Conservation (phyloP, 2,329 filamentous ascomycete genomes). For the Colletotrichum sp. region DNA sequence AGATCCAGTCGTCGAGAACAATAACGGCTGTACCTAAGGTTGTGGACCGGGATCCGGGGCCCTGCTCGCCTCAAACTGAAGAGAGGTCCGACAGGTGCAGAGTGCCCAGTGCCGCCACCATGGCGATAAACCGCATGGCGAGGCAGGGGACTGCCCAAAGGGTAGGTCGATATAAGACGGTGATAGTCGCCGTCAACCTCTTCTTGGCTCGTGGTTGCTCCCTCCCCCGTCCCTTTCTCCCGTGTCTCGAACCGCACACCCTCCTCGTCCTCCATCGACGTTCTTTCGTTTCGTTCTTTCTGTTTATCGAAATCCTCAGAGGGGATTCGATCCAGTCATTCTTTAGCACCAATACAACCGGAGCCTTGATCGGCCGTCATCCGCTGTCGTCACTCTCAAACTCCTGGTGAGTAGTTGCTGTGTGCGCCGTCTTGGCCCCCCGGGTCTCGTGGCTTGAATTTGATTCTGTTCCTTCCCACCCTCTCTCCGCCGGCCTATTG, state of each 20-base stretch:
- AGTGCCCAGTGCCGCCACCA: slow-evolving; percentile 9
- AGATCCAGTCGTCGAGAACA: slow-evolving; percentile 10
- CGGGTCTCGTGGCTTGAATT: slow-evolving; percentile 11
- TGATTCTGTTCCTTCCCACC: neutral
- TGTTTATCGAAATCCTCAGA: neutral
- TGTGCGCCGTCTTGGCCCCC: neutral
- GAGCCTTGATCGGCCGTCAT: slow-evolving; percentile 16
- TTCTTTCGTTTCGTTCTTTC: slow-evolving; percentile 14
- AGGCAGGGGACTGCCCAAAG: slow-evolving; percentile 14
- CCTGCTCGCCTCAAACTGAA: slow-evolving; percentile 8
- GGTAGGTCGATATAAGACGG: slow-evolving; percentile 22
- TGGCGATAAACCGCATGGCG: slow-evolving; percentile 9
- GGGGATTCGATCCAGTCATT: slow-evolving; percentile 6
- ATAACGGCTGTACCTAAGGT: neutral
- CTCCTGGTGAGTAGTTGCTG: slow-evolving; percentile 5
- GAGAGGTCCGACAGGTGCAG: slow-evolving; percentile 1
- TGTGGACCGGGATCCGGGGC: slow-evolving; percentile 6
- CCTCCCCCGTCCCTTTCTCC: neutral
- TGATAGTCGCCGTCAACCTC: slow-evolving; percentile 14
- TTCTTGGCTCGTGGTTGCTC: neutral
- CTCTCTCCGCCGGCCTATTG: slow-evolving; percentile 13
- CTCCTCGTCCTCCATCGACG: neutral
- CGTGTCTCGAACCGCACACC: slow-evolving; percentile 14
- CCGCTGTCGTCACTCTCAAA: slow-evolving; percentile 19
- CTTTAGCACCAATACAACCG: neutral